Conservation (phyloP, 768 basidiomycete species). For the Lactifluus pinguis region DNA sequence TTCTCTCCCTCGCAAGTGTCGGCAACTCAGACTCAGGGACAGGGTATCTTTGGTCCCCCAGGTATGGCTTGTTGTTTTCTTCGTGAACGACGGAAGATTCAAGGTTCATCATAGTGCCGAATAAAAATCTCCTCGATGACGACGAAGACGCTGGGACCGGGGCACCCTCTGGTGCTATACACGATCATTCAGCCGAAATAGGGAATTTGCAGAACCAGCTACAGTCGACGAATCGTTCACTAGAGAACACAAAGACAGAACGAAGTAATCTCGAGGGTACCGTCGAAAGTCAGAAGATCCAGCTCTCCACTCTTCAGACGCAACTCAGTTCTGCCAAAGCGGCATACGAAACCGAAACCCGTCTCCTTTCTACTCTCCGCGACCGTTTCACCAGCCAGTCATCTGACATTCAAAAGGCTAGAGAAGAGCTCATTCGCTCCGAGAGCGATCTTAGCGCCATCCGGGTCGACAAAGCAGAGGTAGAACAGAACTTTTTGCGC, state of each 20-base stretch:
- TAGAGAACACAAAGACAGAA: conserved; percentile 58
- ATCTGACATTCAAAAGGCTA: conserved; percentile 59
- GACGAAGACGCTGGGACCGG: conserved; percentile 49
- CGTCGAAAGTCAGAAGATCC: conserved; percentile 57
- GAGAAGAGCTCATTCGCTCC: conserved; percentile 74
- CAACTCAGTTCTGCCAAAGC: conserved; percentile 79
- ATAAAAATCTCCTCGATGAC: conserved; percentile 61
- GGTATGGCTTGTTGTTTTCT: conserved; percentile 24
- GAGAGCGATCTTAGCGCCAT: conserved; percentile 90
- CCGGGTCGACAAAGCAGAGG: conserved; percentile 82
- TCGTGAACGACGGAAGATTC: conserved; percentile 4
- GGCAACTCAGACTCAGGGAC: conserved; percentile 20
- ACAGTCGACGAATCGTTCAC: conserved; percentile 63
- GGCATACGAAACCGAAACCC: conserved; percentile 78
- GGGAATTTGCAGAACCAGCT: conserved; percentile 84
- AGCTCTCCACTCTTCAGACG: conserved; percentile 72
- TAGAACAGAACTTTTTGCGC: conserved; percentile 75
- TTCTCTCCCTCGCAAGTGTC: conserved; percentile 10
- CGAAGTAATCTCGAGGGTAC: conserved; percentile 56
- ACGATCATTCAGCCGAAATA: conserved; percentile 76
- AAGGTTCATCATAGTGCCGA: conserved; percentile 8
- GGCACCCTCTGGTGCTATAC: conserved; percentile 41
- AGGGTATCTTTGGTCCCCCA: conserved; percentile 46
- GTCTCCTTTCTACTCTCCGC: conserved; percentile 53
- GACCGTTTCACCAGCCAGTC: conserved; percentile 61